Base-by-base conservation (phyloP, 2,329 filamentous ascomycete genomes). In the Diaporthe humulicola region DNA sequence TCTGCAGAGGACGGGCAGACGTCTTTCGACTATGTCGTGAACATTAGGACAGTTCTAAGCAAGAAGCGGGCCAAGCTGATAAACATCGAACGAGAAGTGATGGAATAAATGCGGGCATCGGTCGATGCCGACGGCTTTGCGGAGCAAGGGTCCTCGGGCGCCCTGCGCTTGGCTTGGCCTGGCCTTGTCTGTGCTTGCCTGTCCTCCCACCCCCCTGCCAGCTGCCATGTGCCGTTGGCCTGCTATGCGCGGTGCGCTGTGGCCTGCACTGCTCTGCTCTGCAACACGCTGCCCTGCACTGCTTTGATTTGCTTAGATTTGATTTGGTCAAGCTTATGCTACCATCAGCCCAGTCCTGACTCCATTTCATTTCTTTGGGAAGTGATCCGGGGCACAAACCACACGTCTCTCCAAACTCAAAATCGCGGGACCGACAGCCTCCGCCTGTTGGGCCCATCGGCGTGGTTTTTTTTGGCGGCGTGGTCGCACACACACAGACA, bases 51-150 rank as follows among this genome's bases (percentile, higher is more conserved):
- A 74, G 67, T 22, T 60, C 38, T 45, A 45, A 71, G 73, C 70
- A 73, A 69, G 58, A 40, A 71, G 74, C 74, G 60, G 71, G 71
- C 71, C 54, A 56, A 50, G 71, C 52, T 67, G 64, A 57, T 71
- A 73, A 61, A 70, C 36, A 76, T 73, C 74, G 74, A 70, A 77
- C 72, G 73, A 74, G 64, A 50, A 19, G 74, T 73, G 64, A 70
- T 75, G 71, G 48, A 60, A 70, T 14, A 70, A 64, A 57, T 52
- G 74, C 64, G 74, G 64, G 48, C 48, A 76, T 77, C 76, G 76
- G 76, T 76, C 76, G 76, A 77, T 77, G 57, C 76, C 74, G 76
- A 70, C 56, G 56, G 61, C 28, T n/a, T n/a, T 52, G 28, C 61
- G n/a, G 38, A 40, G 54, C 74, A 57, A 60, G 69, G 30, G 58